Evolutionary conservation across 306 rosid species (phyloP).

Genomic region (Cucurbita argyrosperma): DNA sequence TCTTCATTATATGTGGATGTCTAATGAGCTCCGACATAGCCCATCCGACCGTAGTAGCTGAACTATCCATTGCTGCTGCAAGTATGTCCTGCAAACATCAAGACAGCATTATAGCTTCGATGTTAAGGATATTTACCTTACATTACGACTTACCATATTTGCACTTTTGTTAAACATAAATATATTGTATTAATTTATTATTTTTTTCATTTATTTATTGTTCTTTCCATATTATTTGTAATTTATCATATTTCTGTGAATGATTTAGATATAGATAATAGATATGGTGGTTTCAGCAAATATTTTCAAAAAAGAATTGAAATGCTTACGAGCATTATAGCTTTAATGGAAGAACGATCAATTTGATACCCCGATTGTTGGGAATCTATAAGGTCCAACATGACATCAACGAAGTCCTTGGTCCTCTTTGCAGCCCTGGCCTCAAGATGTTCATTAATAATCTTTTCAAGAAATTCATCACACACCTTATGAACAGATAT

Average conservation of each 20-base stretch:
- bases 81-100: constrained; percentile 29
- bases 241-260: too few relatives aligned
- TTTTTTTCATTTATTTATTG: too few relatives aligned
- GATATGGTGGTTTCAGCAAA: too few relatives aligned
- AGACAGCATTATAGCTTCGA: background rate
- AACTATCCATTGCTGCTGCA: background rate
- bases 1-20: constrained; percentile 23
- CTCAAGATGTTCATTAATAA: background rate
- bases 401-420: background rate
- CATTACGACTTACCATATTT: too few relatives aligned
- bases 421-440: background rate
- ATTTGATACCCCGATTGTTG: background rate
- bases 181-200: too few relatives aligned
- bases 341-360: background rate
- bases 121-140: too few relatives aligned
- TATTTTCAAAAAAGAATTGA: too few relatives aligned
- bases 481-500: background rate
- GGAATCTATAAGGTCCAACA: background rate
- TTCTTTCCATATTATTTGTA: too few relatives aligned
- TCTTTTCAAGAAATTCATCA: background rate
- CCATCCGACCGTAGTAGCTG: constrained; percentile 12
- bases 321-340: background rate
- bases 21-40: constrained; percentile 28
- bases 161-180: too few relatives aligned
- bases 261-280: too few relatives aligned